Evolutionary conservation across 768 basidiomycete species (phyloP).

Genomic region (Melanogaster broomeanus): DNA sequence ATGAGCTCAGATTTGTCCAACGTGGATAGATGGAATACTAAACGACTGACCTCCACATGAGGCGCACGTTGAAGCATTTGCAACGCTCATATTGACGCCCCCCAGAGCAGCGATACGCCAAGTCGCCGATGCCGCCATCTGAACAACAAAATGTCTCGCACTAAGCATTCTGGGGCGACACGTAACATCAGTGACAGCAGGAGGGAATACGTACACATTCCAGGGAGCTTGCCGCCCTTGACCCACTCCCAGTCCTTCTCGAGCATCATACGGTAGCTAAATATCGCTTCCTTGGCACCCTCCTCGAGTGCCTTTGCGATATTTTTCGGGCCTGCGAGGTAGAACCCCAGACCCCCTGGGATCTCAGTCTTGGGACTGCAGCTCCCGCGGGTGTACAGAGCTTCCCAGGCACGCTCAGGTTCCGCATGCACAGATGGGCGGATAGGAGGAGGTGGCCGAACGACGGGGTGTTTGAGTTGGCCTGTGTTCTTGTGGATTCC

Average conservation of each 20-base stretch:
- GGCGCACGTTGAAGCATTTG: conserved; percentile 65
- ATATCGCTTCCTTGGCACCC: conserved; percentile 53
- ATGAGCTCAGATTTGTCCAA: background rate
- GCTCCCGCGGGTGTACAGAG: conserved; percentile 59
- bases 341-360: conserved; percentile 72
- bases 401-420: conserved; percentile 53
- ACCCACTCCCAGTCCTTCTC: conserved; percentile 62
- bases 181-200: background rate
- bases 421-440: conserved; percentile 10
- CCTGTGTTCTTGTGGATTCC: conserved; percentile 51
- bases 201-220: conserved; percentile 53
- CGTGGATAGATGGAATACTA: background rate
- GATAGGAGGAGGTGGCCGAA: conserved; percentile 20
- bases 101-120: conserved; percentile 67
- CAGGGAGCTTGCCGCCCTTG: conserved; percentile 80
- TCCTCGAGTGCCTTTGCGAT: conserved; percentile 40
- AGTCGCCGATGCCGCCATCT: conserved; percentile 56
- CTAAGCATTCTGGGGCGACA: conserved; percentile 17
- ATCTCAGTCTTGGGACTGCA: conserved; percentile 54
- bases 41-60: conserved; percentile 68
- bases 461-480: conserved; percentile 34
- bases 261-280: conserved; percentile 70
- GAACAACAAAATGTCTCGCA: no score
- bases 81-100: conserved; percentile 64
- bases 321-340: conserved; percentile 53